Base-by-base conservation (phyloP, 805 yeast genomes). In the Dipodascopsis tothii region DNA sequence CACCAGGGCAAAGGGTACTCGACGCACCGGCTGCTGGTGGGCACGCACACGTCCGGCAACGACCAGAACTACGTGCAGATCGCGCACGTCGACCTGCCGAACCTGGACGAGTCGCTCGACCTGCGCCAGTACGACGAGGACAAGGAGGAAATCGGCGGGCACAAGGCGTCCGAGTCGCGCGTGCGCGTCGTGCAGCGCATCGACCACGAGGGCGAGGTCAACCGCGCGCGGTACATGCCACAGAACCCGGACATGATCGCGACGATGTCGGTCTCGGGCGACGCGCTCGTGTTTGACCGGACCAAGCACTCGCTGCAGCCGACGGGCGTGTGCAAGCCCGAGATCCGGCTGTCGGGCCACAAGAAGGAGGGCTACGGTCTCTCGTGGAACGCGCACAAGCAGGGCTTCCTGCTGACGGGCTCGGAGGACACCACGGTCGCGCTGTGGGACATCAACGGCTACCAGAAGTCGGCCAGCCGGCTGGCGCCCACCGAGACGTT, bases 221-320 rank as follows among this genome's bases (percentile, higher is more conserved):
- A 81, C 60, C 71, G 73, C 49, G 72, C 81, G 3, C 72, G 77
- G 44, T 67, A 73, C 43, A 73, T 79, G 44, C 76, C 78, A 1
- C 61, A 62, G 38, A 67, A 63, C 40, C 62, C 73, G 4, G 65
- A 66, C 7, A 60, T 70, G 9, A 65, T 78, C 17, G 78, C 83
- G 9, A 70, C 82, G 3, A 73, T 77, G 54, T 73, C 78, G 47
- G 72, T 50, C 4, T 48, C 56, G 19, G 70, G 72, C 6, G 57
- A 56, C 37, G 60, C 56, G 17, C 57, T 59, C 37, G 44, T 66
- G 7, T 58, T 57, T 27, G 63, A 60, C 61, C 71, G 92, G 54
- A 87, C 96, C 0, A 86, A 84, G 59, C 94, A 85, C 60, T 72
- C 86, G 1, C 65, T 71, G 9, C 65, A 63, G 34, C 70, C 73